Conservation (phyloP, 2,329 filamentous ascomycete species). For the Hortaea werneckii region DNA sequence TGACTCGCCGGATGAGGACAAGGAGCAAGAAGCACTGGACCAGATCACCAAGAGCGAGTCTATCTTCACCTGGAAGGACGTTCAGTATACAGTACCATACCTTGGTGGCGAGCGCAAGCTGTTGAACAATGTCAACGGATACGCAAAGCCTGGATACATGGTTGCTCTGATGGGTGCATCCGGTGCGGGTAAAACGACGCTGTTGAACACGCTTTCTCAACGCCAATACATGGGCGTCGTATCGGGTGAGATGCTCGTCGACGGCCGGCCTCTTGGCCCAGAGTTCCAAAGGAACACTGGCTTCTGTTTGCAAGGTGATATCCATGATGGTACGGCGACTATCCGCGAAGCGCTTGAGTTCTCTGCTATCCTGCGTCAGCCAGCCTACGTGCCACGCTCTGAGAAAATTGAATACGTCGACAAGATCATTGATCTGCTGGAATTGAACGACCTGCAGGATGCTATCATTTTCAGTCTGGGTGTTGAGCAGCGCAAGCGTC, state of each 20-base stretch:
- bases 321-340: conserved; percentile 58
- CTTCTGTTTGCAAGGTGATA: conserved; percentile 62
- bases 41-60: conserved; percentile 48
- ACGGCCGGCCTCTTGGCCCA: conserved; percentile 50
- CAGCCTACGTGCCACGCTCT: conserved; percentile 40
- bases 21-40: conserved; percentile 33
- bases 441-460: conserved; percentile 56
- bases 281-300: conserved; percentile 61
- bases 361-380: conserved; percentile 55
- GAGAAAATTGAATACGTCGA: conserved; percentile 60
- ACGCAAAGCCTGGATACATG: conserved; percentile 69
- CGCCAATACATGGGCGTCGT: conserved; percentile 57
- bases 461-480: conserved; percentile 55
- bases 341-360: conserved; percentile 61
- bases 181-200: conserved; percentile 73
- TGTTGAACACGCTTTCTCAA: conserved; percentile 68
- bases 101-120: conserved; percentile 52
- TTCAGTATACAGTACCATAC: conserved; percentile 64
- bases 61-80: conserved; percentile 61
- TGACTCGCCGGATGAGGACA: conserved; percentile 19
- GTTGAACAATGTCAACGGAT: conserved; percentile 62
- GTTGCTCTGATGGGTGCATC: conserved; percentile 73
- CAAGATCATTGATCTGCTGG: conserved; percentile 54
- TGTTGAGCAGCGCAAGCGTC: conserved; percentile 60
- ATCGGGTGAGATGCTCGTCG: conserved; percentile 61